Conservation (phyloP, 129 eudicot species). For the Erigeron canadensis region DNA sequence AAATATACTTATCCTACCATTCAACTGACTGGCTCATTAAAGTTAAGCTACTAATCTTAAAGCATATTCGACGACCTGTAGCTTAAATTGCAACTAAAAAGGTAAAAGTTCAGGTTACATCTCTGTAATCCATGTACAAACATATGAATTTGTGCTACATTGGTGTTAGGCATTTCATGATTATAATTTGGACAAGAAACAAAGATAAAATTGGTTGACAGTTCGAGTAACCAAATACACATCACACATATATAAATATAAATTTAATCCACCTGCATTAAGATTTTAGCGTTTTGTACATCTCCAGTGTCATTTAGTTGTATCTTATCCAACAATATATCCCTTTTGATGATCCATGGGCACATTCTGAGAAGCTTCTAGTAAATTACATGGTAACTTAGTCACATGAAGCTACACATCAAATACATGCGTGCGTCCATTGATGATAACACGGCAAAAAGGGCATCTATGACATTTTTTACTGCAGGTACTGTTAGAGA, state of each 20-base stretch:
- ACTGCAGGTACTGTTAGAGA: constrained; percentile 59
- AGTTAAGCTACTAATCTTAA: not conserved
- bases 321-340: not conserved
- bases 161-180: not conserved
- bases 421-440: constrained; percentile 62
- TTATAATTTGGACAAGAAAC: not conserved
- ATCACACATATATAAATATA: no score
- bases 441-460: constrained; percentile 63
- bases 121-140: not conserved
- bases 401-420: constrained; percentile 52
- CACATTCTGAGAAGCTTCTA: not conserved
- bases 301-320: not conserved
- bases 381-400: not conserved
- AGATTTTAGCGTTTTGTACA: not conserved
- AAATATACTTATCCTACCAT: no score
- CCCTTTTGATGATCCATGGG: not conserved
- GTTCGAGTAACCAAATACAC: not conserved
- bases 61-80: not conserved
- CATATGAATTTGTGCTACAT: not conserved
- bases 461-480: constrained; percentile 84
- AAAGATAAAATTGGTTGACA: not conserved
- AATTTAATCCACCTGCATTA: not conserved
- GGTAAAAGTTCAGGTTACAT: not conserved
- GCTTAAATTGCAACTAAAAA: not conserved
- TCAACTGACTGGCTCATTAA: not conserved